phyloP scores from a whole-genome alignment of 2,329 filamentous ascomycete genomes.

The Metarhizium sp. region DNA sequence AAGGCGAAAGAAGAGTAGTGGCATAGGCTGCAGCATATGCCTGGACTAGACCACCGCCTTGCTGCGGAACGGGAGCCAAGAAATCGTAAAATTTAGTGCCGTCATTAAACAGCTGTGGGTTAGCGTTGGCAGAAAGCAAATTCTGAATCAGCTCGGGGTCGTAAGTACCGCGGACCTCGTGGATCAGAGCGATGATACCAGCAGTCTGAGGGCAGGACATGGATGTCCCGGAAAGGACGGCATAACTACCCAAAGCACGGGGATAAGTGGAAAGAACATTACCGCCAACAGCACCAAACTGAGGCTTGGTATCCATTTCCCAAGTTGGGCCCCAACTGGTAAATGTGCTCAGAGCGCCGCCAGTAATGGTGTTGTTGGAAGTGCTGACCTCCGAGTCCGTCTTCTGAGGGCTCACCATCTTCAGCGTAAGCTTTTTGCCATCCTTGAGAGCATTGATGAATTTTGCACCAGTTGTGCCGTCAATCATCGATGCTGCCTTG shows the following conservation, averaged over 20 bases:
- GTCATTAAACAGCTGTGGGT: constrained; percentile 39
- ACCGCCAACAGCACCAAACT: constrained; percentile 46
- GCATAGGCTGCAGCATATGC: constrained; percentile 49
- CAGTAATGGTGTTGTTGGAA: constrained; percentile 23
- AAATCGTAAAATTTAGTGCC: constrained; percentile 24
- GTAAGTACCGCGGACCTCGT: constrained; percentile 39
- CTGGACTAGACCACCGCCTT: constrained; percentile 51
- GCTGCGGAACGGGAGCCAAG: constrained; percentile 48
- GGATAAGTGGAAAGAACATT: constrained; percentile 51
- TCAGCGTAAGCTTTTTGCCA: constrained; percentile 33
- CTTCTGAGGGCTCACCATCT: constrained; percentile 31
- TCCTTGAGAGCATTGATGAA: constrained; percentile 35
- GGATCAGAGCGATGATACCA: constrained; percentile 44
- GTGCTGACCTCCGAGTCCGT: constrained; percentile 22
- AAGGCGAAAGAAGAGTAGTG: constrained; percentile 41
- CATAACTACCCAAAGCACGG: constrained; percentile 34
- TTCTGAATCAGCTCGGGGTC: constrained; percentile 41
- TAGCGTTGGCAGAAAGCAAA: constrained; percentile 38
- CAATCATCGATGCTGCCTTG: constrained; percentile 31
- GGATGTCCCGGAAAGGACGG: constrained; percentile 46
- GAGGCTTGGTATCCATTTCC: constrained; percentile 47
- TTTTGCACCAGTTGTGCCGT: constrained; percentile 27
- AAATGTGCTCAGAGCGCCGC: constrained; percentile 42
- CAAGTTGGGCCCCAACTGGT: constrained; percentile 54
- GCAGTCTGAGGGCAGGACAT: constrained; percentile 51